Conservation (phyloP, 2,329 filamentous ascomycete species). For the Epichloe uncinata region DNA sequence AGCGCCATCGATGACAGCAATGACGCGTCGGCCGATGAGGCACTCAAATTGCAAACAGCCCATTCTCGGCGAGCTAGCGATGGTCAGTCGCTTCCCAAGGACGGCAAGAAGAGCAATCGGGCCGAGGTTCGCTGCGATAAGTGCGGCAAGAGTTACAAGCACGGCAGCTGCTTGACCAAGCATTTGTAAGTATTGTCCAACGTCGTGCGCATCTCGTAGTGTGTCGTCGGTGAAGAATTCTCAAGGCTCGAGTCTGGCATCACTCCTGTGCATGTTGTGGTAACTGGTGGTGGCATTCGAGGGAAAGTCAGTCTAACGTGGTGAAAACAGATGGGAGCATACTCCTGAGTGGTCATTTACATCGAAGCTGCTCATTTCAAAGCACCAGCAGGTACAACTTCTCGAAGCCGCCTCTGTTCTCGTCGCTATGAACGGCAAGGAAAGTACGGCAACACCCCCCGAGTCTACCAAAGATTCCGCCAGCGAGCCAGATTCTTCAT, state of each 20-base stretch:
- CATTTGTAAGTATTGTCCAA: conserved; percentile 80
- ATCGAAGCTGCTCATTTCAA: conserved; percentile 95
- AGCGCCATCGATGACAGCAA: conserved; percentile 57
- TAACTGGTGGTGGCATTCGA: background rate
- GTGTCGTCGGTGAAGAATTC: background rate
- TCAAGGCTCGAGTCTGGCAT: background rate
- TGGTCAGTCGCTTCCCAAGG: conserved; percentile 68
- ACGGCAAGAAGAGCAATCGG: conserved; percentile 70
- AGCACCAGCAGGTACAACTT: conserved; percentile 97
- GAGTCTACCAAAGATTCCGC: conserved; percentile 54
- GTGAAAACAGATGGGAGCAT: conserved; percentile 78
- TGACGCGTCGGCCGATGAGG: conserved; percentile 43
- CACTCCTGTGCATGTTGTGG: background rate
- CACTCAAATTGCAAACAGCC: conserved; percentile 32
- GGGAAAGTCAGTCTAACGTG: conserved; percentile 3
- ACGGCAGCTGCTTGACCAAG: conserved; percentile 99
- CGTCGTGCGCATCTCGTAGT: conserved; percentile 14
- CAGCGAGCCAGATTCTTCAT: conserved; percentile 72
- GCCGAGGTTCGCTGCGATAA: conserved; percentile 90
- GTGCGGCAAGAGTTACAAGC: conserved; percentile 99
- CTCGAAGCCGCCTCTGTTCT: conserved; percentile 95
- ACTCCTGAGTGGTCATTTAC: conserved; percentile 96
- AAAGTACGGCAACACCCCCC: conserved; percentile 47
- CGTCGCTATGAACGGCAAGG: conserved; percentile 65
- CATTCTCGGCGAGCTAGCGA: conserved; percentile 61